A percentile compares a stretch with the other conserved stretches of the same genome.
phyloP scores from a whole-genome alignment of 371 early-diverging fungal genomes.

The Mortierella sp. region DNA sequence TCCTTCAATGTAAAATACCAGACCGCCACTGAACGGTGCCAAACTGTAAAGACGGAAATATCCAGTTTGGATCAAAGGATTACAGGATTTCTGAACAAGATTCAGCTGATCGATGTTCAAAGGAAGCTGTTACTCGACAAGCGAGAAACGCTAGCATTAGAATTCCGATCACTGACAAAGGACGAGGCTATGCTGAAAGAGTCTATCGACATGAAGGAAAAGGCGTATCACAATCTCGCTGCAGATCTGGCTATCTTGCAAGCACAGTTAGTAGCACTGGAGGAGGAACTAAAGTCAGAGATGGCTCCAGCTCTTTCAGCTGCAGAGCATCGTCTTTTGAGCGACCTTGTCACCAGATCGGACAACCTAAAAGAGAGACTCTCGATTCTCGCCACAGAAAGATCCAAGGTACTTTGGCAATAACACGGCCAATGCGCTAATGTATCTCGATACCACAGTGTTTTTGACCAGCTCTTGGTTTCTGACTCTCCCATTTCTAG shows the following conservation, averaged over 20 bases:
- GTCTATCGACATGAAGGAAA: constrained; percentile 56
- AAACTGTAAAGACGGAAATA: constrained; percentile 62
- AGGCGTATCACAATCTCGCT: constrained; percentile 19
- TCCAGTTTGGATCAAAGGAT: constrained; percentile 76
- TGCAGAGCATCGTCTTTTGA: constrained; percentile 31
- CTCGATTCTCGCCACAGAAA: constrained; percentile 26
- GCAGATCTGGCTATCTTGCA: constrained; percentile 33
- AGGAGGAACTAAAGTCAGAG: constrained; percentile 30
- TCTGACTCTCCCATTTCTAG: constrained; percentile 40
- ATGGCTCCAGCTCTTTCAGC: constrained; percentile 41
- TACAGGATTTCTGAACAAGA: constrained; percentile 60
- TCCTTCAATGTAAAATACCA: constrained; percentile 56
- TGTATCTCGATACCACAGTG: neutral
- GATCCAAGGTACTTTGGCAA: constrained; percentile 30
- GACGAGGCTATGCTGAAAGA: constrained; percentile 67
- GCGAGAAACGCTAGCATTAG: constrained; percentile 62
- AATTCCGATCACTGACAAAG: constrained; percentile 60
- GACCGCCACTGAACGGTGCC: constrained; percentile 60
- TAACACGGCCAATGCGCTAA: too few relatives aligned
- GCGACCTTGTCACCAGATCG: constrained; percentile 21
- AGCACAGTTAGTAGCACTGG: constrained; percentile 25
- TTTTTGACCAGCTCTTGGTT: too few relatives aligned
- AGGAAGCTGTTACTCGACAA: constrained; percentile 61
- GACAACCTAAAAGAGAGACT: constrained; percentile 32
- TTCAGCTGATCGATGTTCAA: constrained; percentile 62